Evolutionary conservation across 257 asterid genomes (phyloP), one percentile per base, ranked within the genome.

Genomic region (Capsicum baccatum): DNA sequence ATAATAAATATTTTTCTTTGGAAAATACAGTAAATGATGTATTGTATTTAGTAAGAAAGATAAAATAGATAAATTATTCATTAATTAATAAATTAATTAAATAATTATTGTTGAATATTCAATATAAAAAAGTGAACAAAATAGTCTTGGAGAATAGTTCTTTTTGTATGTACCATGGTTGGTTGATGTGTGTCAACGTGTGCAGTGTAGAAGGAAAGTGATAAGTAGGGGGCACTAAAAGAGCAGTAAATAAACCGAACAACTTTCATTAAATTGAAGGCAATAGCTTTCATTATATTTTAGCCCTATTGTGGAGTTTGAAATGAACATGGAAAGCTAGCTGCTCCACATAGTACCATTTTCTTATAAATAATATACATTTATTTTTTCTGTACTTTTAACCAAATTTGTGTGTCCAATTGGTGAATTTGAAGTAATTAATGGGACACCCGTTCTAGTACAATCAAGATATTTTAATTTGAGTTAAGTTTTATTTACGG

Each of bases 191-290:
- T 6, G 47, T 21, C 13, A 44, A 71, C 37, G 35, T 47, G 39
- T 73, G 42, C 16, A 10, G n/a, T 74, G 44, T 11, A 12, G 62
- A 50, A 74, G 62, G 47, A 33, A 35, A 67, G 35, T 73, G 42
- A 19, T 73, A 74, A 74, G 62, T 52, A 26, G 44, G 59, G 60
- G 62, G n/a, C 62, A 74, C 81, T 21, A 50, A 74, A 48, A 73
- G 80, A 48, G 58, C 19, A 73, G 80, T 74, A 74, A 50, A 74
- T 74, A 74, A 74, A 74, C 81, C 62, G 7, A 74, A 74, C 47
- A 50, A 74, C 81, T 74, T 21, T 21, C 81, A 74, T 74, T 74
- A 48, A 74, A 50, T 74, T 21, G 44, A 50, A 44, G 17, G 58
- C 80, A 74, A 52, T 73, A 73, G 8, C 59, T 73, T 33, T 35